Evolutionary conservation across 106 monocot genomes (phyloP).

Genomic region (Dioscorea alata): DNA sequence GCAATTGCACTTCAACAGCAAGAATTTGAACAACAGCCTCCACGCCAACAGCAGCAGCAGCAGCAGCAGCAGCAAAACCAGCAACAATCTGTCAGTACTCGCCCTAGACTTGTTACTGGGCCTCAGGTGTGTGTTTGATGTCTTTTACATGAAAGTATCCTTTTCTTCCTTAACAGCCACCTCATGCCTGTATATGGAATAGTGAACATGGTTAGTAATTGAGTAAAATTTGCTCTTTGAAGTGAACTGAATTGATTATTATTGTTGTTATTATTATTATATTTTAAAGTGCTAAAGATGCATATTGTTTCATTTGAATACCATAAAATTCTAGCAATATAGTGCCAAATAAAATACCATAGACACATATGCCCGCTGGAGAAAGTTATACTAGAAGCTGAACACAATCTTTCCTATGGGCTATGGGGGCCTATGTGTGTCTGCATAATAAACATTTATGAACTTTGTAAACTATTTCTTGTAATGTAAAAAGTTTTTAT

Average conservation of each 20-base stretch:
- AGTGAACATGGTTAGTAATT: not conserved
- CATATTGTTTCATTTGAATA: no score
- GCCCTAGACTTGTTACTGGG: conserved; percentile 50
- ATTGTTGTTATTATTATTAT: no score
- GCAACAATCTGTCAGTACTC: conserved; percentile 30
- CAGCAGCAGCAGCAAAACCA: conserved; percentile 28
- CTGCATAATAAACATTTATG: no score
- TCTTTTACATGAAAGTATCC: not conserved
- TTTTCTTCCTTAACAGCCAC: not conserved
- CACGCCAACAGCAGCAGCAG: conserved; percentile 16
- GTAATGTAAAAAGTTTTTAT: no score
- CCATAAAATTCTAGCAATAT: no score
- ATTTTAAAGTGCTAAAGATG: no score
- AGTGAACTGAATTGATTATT: not conserved
- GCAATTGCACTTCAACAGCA: conserved; percentile 85
- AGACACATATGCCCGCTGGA: no score
- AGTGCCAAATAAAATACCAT: no score
- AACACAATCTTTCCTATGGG: no score
- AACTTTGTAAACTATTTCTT: no score
- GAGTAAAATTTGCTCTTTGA: not conserved
- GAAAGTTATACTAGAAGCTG: no score
- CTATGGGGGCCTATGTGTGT: no score
- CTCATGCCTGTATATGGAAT: not conserved
- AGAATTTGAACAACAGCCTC: conserved; percentile 66
- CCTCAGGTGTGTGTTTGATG: conserved; percentile 37